Evolutionary conservation across 139 green algal genomes (phyloP).

Genomic region (Coccomyxa sp.): DNA sequence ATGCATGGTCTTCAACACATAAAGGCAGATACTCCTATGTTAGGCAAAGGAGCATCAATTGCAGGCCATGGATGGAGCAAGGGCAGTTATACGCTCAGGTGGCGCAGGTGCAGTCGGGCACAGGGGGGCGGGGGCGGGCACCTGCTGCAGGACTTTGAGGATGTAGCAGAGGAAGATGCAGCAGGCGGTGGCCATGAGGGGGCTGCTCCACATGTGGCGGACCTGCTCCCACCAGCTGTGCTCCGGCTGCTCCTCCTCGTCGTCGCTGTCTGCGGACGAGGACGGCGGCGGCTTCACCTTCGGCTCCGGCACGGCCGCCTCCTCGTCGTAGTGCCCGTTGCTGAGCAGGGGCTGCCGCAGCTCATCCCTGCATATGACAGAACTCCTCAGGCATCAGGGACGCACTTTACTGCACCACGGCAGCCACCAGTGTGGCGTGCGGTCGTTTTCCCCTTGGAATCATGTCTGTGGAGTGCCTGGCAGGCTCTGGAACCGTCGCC

Average conservation of each 20-base stretch:
- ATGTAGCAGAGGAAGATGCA: conserved; percentile 13
- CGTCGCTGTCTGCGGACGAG: not conserved
- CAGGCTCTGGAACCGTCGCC: no score
- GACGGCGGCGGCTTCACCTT: not conserved
- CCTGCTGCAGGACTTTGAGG: conserved; percentile 18
- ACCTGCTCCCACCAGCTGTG: not conserved
- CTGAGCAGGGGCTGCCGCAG: conserved; percentile 9
- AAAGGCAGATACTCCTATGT: no score
- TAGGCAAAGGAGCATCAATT: no score
- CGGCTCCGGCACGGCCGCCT: not conserved
- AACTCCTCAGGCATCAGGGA: not conserved
- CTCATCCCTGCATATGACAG: not conserved
- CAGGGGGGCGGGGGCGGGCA: no score
- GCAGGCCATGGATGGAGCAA: no score
- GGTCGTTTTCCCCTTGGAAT: no score
- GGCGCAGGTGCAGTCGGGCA: no score
- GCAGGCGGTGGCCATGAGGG: not conserved
- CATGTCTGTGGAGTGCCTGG: no score
- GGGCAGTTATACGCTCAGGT: no score
- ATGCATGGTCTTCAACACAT: no score
- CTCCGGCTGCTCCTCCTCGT: not conserved
- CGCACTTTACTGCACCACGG: no score
- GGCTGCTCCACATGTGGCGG: not conserved
- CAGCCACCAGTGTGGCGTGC: no score
- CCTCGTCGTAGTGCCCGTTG: not conserved